Evolutionary conservation across 192 early-diverging fungal species (phyloP).

Genomic region (Radiomyces spectabilis): DNA sequence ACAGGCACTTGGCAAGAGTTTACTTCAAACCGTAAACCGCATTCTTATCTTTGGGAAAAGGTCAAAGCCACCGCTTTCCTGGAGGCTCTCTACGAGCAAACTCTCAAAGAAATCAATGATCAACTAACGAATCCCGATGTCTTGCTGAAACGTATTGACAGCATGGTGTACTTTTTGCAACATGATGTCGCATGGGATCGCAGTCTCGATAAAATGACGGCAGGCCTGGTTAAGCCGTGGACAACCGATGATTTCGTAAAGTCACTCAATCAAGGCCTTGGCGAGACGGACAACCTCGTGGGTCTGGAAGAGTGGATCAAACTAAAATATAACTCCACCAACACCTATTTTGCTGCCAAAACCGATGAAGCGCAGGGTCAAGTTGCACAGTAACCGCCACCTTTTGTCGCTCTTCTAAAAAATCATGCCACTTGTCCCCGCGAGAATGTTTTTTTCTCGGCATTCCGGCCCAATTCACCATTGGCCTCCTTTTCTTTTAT

Average conservation of each 20-base stretch:
- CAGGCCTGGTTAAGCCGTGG: background rate
- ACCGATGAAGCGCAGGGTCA: no score
- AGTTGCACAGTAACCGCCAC: no score
- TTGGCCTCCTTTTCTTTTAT: no score
- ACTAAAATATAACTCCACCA: no score
- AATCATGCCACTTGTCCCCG: no score
- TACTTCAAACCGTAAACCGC: constrained; percentile 11
- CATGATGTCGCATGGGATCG: constrained; percentile 33
- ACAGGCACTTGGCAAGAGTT: constrained; percentile 22
- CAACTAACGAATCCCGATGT: constrained; percentile 27
- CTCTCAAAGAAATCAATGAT: constrained; percentile 25
- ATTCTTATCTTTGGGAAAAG: constrained; percentile 34
- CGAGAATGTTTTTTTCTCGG: no score
- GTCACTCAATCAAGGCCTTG: background rate
- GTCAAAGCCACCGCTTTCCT: constrained; percentile 10
- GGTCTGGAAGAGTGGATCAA: background rate
- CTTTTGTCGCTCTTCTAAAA: no score
- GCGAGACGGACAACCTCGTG: background rate
- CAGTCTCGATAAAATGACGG: constrained; percentile 6
- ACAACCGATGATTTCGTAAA: background rate
- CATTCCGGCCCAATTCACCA: no score
- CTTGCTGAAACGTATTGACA: constrained; percentile 25
- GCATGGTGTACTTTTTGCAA: constrained; percentile 28
- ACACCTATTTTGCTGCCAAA: no score
- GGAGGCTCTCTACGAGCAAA: constrained; percentile 18